phyloP scores from a whole-genome alignment of 2,329 filamentous ascomycete species.

The Scopulariopsis brevicaulis region DNA sequence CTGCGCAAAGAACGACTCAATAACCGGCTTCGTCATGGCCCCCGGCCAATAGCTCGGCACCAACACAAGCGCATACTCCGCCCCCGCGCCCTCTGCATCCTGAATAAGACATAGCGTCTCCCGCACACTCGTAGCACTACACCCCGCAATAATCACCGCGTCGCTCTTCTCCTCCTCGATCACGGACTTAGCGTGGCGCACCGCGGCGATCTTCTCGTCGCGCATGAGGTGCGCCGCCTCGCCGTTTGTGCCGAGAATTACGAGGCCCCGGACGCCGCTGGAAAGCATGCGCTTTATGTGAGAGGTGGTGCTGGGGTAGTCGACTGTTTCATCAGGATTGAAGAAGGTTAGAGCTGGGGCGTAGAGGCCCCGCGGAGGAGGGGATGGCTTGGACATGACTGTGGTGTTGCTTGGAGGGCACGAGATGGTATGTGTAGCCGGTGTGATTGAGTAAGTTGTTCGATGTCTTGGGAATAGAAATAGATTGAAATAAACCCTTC shows the following conservation, averaged over 20 bases:
- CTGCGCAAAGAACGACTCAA: slow-evolving; percentile 19
- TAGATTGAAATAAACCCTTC: neutral
- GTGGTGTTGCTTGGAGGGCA: neutral
- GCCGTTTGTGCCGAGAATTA: slow-evolving; percentile 59
- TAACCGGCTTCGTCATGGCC: slow-evolving; percentile 7
- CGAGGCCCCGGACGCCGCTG: slow-evolving; percentile 54
- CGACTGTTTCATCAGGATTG: slow-evolving; percentile 41
- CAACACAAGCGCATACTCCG: slow-evolving; percentile 8
- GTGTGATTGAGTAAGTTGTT: neutral
- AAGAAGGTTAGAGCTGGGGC: slow-evolving; percentile 61
- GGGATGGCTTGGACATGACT: neutral
- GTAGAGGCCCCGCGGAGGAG: slow-evolving; percentile 43
- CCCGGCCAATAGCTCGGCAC: slow-evolving; percentile 10
- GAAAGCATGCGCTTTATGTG: slow-evolving; percentile 53
- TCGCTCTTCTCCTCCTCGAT: slow-evolving; percentile 47
- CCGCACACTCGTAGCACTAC: slow-evolving; percentile 9
- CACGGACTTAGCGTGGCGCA: slow-evolving; percentile 23
- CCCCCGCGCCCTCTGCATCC: slow-evolving; percentile 7
- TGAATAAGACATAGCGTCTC: slow-evolving; percentile 8
- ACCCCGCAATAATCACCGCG: slow-evolving; percentile 11
- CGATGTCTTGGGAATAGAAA: neutral
- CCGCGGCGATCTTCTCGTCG: slow-evolving; percentile 7
- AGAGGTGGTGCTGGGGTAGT: slow-evolving; percentile 39
- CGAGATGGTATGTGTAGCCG: neutral
- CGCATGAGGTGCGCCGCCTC: slow-evolving; percentile 45